Base-by-base conservation (phyloP, 495 filamentous ascomycete genomes). In the Neurospora africana region DNA sequence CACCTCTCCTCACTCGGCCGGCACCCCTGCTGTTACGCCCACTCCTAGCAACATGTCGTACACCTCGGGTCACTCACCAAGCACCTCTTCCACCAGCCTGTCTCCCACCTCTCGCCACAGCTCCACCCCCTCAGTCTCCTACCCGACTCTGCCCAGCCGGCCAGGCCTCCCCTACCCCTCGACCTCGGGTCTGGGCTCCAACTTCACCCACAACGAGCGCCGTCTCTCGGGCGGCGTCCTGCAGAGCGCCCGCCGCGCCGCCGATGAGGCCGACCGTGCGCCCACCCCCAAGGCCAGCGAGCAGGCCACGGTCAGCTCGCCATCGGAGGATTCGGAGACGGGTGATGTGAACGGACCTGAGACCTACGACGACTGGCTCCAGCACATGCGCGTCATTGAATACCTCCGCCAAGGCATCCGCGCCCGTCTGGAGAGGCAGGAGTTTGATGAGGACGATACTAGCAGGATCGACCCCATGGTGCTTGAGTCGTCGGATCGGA, bases 31-130 rank as follows among this genome's bases (percentile, higher is more conserved):
- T 1, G 86, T 97, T 77, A 98, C 95, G 0, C 95, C 95, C 9
- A 92, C 94, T 2, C 94, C 92, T n/a, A 94, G 91, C 77, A 87
- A 89, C 19, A 86, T 93, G 78, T 94, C 92, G 1, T 95, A 97
- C 81, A 91, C 89, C 27, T 94, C 93, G 0, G 89, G 90, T 71
- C 93, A 95, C 77, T 98, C 95, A 5, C 95, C 95, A 0, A 86
- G 85, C 76, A 89, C 91, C 33, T 87, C 86, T 47, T 86, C 88
- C 35, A 81, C 81, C 58, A 88, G 85, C 75, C 86, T 92, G 79
- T 92, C 86, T 72, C 91, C 87, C 30, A 86, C 85, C 36, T 89
- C 87, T 72, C 89, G 87, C 68, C 88, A 88, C 75, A 87, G 86
- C 75, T 87, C 89, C 19, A 80, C 84, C 19, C 53, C 53, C 53